Evolutionary conservation across 768 basidiomycete species (phyloP).

Genomic region (Sarcomyxa edulis): DNA sequence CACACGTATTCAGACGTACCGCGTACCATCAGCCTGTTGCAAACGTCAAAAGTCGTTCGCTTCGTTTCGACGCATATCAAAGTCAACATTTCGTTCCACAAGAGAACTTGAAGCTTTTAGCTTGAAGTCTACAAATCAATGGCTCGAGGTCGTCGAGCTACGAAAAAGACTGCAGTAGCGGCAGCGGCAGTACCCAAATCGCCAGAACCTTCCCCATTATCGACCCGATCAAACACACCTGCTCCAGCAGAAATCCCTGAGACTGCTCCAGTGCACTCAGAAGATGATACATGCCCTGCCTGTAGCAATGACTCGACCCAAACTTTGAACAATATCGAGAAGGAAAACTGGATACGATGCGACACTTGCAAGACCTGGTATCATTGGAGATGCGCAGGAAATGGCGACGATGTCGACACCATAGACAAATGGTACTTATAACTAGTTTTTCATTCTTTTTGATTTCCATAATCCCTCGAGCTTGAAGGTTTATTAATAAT

Average conservation of each 20-base stretch:
- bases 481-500: no score
- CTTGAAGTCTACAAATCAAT: no score
- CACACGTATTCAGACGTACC: no score
- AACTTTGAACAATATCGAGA: slow-evolving; percentile 35
- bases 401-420: slow-evolving; percentile 54
- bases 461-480: no score
- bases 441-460: slow-evolving; percentile 11
- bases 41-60: no score
- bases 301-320: slow-evolving; percentile 34
- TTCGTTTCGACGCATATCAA: no score
- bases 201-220: slow-evolving; percentile 24
- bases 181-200: no score
- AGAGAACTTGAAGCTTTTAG: no score
- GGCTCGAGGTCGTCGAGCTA: no score
- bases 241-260: slow-evolving; percentile 23
- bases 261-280: slow-evolving; percentile 11
- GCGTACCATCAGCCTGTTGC: no score
- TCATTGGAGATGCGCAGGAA: slow-evolving; percentile 77
- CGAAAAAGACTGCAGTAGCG: no score
- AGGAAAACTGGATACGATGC: slow-evolving; percentile 80
- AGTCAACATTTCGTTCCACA: no score
- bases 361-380: slow-evolving; percentile 81
- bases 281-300: slow-evolving; percentile 41
- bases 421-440: slow-evolving; percentile 78
- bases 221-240: slow-evolving; percentile 21